phyloP scores from a whole-genome alignment of 352 stramenopile species.

The Phytopythium helicoides region DNA sequence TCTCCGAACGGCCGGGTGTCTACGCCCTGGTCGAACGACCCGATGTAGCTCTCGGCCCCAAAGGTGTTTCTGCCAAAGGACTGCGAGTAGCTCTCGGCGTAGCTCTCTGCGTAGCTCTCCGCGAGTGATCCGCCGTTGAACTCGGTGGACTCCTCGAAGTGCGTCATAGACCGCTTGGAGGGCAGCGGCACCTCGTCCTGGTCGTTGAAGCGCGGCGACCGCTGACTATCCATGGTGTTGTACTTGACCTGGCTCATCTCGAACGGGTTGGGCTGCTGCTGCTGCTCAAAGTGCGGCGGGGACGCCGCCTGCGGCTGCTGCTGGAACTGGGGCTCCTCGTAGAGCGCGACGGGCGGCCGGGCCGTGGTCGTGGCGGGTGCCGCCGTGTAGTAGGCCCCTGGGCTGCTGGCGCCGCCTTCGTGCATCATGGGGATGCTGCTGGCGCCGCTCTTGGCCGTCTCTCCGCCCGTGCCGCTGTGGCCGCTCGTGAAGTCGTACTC shows the following conservation, averaged over 20 bases:
- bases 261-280: constrained; percentile 2
- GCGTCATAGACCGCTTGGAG: constrained; percentile 43
- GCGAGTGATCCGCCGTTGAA: constrained; percentile 48
- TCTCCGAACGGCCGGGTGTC: constrained; percentile 18
- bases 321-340: neutral
- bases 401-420: constrained; percentile 13
- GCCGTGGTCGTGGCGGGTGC: neutral
- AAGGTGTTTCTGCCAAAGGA: constrained; percentile 33
- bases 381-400: constrained; percentile 29
- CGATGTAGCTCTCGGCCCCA: constrained; percentile 48
- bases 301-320: neutral
- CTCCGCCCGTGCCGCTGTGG: constrained; percentile 7
- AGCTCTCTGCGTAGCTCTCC: constrained; percentile 61
- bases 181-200: constrained; percentile 30
- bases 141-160: constrained; percentile 55
- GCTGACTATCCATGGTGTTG: constrained; percentile 15
- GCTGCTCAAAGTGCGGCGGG: neutral
- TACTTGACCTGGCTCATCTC: constrained; percentile 15
- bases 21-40: constrained; percentile 44
- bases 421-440: constrained; percentile 36
- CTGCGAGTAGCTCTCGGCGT: constrained; percentile 45
- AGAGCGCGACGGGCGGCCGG: neutral
- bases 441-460: constrained; percentile 13
- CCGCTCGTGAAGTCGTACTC: constrained; percentile 38
- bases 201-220: constrained; percentile 30